Conservation (phyloP, 345 rosid genomes). For the Boechera retrofracta region DNA sequence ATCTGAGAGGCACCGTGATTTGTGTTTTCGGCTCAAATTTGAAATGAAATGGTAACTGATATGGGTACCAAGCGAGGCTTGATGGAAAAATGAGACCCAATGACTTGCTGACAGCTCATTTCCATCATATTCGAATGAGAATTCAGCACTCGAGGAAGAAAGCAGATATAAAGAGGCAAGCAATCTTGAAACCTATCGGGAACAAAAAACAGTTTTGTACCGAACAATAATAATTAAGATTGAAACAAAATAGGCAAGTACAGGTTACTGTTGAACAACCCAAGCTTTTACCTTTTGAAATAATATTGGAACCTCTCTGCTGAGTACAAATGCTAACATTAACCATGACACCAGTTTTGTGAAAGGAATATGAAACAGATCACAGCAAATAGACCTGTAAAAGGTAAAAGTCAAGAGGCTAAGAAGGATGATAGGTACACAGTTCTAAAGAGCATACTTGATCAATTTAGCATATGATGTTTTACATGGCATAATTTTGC, state of each 20-base stretch:
- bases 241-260: constrained; percentile 16
- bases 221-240: constrained; percentile 27
- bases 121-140: constrained; percentile 51
- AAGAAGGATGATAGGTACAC: constrained; percentile 19
- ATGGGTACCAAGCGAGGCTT: constrained; percentile 88
- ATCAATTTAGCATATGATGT: constrained; percentile 28
- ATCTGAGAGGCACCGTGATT: constrained; percentile 37
- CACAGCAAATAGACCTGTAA: constrained; percentile 70
- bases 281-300: constrained; percentile 70
- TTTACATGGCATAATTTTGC: constrained; percentile 22
- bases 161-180: constrained; percentile 66
- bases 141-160: constrained; percentile 58
- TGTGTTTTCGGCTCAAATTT: constrained; percentile 50
- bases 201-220: constrained; percentile 8
- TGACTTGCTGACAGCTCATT: constrained; percentile 71
- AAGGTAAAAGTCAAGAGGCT: constrained; percentile 38
- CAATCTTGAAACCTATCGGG: constrained; percentile 75
- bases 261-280: constrained; percentile 22
- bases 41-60: constrained; percentile 65
- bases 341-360: constrained; percentile 66
- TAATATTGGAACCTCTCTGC: constrained; percentile 75
- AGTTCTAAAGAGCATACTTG: constrained; percentile 23
- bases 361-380: constrained; percentile 56
- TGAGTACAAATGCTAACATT: constrained; percentile 76
- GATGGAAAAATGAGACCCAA: constrained; percentile 96